Evolutionary conservation across 257 asterid species (phyloP).

Genomic region (Solanum medicagineum): DNA sequence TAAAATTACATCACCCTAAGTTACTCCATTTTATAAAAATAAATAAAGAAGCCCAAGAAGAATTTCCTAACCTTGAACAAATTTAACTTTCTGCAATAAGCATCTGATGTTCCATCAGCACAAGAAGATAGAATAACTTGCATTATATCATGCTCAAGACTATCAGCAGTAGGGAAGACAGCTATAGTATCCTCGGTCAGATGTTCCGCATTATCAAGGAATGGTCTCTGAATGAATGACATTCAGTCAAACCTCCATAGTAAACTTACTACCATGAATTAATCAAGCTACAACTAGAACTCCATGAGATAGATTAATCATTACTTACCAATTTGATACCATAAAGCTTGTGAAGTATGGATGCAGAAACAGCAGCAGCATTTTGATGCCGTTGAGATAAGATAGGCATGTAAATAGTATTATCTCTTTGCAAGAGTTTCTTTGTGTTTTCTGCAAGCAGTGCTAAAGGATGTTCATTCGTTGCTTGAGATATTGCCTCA

Average conservation of each 20-base stretch:
- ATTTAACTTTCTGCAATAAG: constrained; percentile 56
- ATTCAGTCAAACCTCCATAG: constrained; percentile 11
- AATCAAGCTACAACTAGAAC: constrained; percentile 5
- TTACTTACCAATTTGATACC: constrained; percentile 72
- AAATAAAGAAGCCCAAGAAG: not conserved
- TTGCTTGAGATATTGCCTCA: constrained; percentile 58
- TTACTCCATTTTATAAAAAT: not conserved
- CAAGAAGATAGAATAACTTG: constrained; percentile 53
- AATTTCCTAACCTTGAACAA: constrained; percentile 55
- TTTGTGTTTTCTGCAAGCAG: constrained; percentile 75
- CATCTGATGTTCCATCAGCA: constrained; percentile 73
- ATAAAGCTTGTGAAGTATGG: constrained; percentile 83
- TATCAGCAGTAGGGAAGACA: constrained; percentile 90
- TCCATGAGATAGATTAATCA: not conserved
- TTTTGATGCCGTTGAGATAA: constrained; percentile 56
- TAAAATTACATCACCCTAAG: not conserved
- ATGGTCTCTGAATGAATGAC: constrained; percentile 61
- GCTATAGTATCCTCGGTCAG: constrained; percentile 90
- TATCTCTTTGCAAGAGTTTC: constrained; percentile 49
- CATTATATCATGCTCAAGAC: constrained; percentile 63
- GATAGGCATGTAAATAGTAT: constrained; percentile 57
- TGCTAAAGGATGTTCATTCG: constrained; percentile 76
- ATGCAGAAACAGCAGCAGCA: constrained; percentile 77
- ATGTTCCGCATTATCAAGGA: constrained; percentile 78
- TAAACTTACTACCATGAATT: constrained; percentile 1